Evolutionary conservation across 2,329 filamentous ascomycete species (phyloP), one percentile per base, ranked within the genome.

Genomic region (Fusarium goolgardi): DNA sequence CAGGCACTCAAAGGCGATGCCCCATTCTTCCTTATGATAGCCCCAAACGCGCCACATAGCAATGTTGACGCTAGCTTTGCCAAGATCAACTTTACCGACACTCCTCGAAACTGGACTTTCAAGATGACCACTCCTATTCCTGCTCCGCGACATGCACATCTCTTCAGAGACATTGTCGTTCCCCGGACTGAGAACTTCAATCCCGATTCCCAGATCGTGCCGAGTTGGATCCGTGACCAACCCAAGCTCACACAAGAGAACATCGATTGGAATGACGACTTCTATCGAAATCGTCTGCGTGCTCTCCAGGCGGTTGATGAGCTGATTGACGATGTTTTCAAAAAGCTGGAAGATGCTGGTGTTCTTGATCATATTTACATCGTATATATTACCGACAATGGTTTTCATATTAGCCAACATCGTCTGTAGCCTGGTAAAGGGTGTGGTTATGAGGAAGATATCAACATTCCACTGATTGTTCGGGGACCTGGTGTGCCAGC

Each of bases 1-100:
- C 4, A 35, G 5, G 34, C 34, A 0, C 34, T 35, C 4, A 6
- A 35, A 1, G 34, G n/a, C 0, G 18, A 35, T 3, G 9, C 34
- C n/a, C 34, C 34, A 11, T 35, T 35, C 16, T 35, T 35, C 9
- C 34, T 35, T 3, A 35, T 16, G 0, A n/a, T 35, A 11, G 34
- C 34, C 2, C 34, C 34, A 12, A 35, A 35, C 2, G 34, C 18
- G 2, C 34, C 34, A 4, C 34, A 35, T 2, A 35, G 34, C 9
- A 35, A 35, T 35, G 18, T 35, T 11, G 34, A 35, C 18, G 34
- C 34, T 1, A 35, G 34, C 16, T 35, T 35, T n/a, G 34, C 34
- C 8, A 35, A n/a, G 34, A 35, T 35, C 5, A 35, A 35, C 16
- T 35, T 35, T 1, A 35, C 16, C 9, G 34, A 35, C 5, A 35